Evolutionary conservation across 345 rosid species (phyloP), one percentile per base, ranked within the genome.

Genomic region (Cardamine occulta): DNA sequence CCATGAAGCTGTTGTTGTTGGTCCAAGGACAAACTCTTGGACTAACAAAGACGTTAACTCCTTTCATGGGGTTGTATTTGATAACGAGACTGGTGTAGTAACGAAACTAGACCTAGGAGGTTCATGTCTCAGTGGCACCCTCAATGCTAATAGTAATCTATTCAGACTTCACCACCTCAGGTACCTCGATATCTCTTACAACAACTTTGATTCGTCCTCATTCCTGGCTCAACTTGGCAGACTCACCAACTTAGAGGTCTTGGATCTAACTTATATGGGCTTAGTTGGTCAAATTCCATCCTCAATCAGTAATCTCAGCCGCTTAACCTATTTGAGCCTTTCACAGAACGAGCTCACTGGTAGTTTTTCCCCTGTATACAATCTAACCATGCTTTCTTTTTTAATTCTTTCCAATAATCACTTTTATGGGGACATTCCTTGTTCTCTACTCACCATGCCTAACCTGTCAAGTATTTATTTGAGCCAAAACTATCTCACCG

Each of bases 121-220:
- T 3, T 3, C 29, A 28, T 28, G 52, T 63, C 7, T 63, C 7
- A 23, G 35, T 40, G 67, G 67, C 26, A 63, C 8, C 6, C 10
- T 63, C 14, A 9, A 63, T 1, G 31, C 39, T 45, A 64, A 47
- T 47, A 64, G 69, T 64, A 64, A 29, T 10, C 69, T 64, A 2
- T 64, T 64, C 69, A 64, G n/a, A 64, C 5, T 45, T n/a, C 55
- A 45, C 1, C 26, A 64, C 40, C 69, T 64, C 37, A 45, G 69
- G 55, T 18, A 64, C 2, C 69, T 45, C 6, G n/a, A 64, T 23
- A 34, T 62, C 35, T 62, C 67, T 40, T 0, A 0, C 1, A 62
- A 62, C 19, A 3, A 62, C 19, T 40, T 62, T 4, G 29, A 28
- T 5, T 40, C 34, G 0, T 40, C 35, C 21, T 9, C 52, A 1